These are phyloP conservation scores for Penstemon davidsonii DNA, from an alignment of 257 asterid species.

Conservation along the genomic window DNA sequence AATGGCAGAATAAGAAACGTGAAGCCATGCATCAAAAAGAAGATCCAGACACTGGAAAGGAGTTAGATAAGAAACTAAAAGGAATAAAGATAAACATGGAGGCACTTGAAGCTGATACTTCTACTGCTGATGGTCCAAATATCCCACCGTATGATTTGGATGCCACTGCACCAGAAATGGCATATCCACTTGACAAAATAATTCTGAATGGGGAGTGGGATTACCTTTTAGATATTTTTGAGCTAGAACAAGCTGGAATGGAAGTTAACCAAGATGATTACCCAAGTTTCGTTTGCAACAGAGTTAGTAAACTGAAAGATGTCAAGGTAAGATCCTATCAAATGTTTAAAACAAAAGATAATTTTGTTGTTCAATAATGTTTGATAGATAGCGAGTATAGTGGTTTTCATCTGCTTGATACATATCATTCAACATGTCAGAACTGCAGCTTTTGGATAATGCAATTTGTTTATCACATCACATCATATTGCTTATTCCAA, in stretches of 20 bases:
- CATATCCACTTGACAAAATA: conserved; percentile 79
- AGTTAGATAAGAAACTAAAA: conserved; percentile 41
- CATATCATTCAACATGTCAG: neutral
- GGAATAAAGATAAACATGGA: conserved; percentile 45
- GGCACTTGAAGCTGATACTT: conserved; percentile 45
- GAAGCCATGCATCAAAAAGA: conserved; percentile 43
- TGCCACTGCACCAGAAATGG: conserved; percentile 58
- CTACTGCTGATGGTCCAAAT: conserved; percentile 40
- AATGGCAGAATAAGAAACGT: conserved; percentile 51
- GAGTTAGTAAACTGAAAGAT: conserved; percentile 45
- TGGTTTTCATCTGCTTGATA: neutral
- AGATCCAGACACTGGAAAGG: conserved; percentile 44
- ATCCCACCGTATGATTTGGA: conserved; percentile 70
- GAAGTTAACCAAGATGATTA: conserved; percentile 39
- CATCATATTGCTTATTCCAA: neutral
- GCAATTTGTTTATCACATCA: neutral
- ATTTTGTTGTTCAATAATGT: neutral
- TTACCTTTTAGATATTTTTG: conserved; percentile 59
- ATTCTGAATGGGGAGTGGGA: conserved; percentile 89
- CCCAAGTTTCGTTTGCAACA: conserved; percentile 80
- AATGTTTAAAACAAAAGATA: neutral
- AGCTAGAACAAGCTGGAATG: conserved; percentile 40
- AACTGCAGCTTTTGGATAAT: neutral
- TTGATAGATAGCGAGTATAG: neutral
- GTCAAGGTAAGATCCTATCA: conserved; percentile 47